A percentile compares a stretch with the other conserved stretches of the same genome.
Conservation (phyloP, 441 rosid genomes). For the Adansonia gregorii region DNA sequence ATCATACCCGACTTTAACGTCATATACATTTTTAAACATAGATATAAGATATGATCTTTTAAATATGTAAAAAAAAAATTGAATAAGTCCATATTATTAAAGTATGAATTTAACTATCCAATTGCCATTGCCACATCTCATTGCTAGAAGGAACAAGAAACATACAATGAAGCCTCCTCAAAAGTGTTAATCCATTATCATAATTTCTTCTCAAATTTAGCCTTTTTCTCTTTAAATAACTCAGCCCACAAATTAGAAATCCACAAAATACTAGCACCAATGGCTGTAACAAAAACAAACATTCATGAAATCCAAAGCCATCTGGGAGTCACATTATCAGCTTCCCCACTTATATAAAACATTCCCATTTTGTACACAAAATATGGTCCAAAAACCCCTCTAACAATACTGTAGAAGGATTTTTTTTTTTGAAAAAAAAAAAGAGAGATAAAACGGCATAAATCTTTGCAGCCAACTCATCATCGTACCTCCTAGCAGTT, state of each 20-base stretch:
- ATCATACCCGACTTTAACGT: too few relatives aligned
- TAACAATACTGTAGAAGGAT: slow-evolving; percentile 57
- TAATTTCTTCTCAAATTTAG: slow-evolving; percentile 44
- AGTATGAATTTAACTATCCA: background rate
- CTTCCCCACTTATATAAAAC: slow-evolving; percentile 57
- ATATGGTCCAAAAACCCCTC: slow-evolving; percentile 68
- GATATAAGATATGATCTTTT: background rate
- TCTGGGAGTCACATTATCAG: slow-evolving; percentile 62
- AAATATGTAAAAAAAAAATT: background rate
- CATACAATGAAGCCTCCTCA: background rate
- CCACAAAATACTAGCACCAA: slow-evolving; percentile 74
- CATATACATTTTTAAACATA: too few relatives aligned
- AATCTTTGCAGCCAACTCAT: slow-evolving; percentile 49
- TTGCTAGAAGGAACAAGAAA: background rate
- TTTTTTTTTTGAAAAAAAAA: slow-evolving; percentile 41
- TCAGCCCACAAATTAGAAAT: slow-evolving; percentile 70
- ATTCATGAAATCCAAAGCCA: slow-evolving; percentile 95
- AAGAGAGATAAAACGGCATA: slow-evolving; percentile 58
- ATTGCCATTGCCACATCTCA: background rate
- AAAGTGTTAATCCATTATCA: slow-evolving; percentile 18
- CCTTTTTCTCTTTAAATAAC: slow-evolving; percentile 48
- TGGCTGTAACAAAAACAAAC: slow-evolving; percentile 58
- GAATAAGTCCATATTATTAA: background rate
- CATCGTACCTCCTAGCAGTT: slow-evolving; percentile 50
- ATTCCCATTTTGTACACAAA: slow-evolving; percentile 64